Percentiles rank a stretch among this genome's conserved stretches.
phyloP scores from a whole-genome alignment of 1,284 basidiomycete species.

The Trichosporon sp. region DNA sequence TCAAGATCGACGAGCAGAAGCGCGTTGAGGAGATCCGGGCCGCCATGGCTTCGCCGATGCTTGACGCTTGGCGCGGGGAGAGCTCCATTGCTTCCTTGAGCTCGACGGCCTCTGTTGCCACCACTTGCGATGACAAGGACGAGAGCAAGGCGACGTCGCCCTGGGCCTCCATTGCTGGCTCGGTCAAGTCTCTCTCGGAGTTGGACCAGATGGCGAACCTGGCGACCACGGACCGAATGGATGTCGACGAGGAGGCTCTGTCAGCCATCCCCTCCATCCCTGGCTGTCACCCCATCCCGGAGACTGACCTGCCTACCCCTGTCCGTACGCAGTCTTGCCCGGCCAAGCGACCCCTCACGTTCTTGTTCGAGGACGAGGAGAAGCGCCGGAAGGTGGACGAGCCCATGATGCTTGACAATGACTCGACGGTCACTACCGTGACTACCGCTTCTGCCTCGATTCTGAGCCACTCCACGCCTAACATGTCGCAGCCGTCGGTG shows the following conservation, averaged over 20 bases:
- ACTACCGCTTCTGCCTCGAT: conserved; percentile 77
- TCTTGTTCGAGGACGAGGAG: conserved; percentile 37
- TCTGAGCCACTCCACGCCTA: conserved; percentile 51
- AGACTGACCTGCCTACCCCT: conserved; percentile 8
- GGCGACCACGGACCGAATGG: conserved; percentile 32
- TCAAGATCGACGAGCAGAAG: conserved; percentile 18
- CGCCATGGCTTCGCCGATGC: conserved; percentile 39
- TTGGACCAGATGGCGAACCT: conserved; percentile 32
- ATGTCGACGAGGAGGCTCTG: conserved; percentile 27
- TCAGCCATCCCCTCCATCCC: conserved; percentile 13
- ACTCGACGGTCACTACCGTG: conserved; percentile 25
- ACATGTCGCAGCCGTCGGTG: conserved; percentile 2
- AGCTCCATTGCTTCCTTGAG: conserved; percentile 16
- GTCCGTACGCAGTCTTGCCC: conserved; percentile 38
- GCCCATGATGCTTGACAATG: conserved; percentile 35
- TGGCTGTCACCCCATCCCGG: neutral
- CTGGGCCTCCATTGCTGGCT: conserved; percentile 17
- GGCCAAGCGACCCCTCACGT: conserved; percentile 30
- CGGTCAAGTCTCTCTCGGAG: conserved; percentile 25
- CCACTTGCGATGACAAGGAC: conserved; percentile 16
- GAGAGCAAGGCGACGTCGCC: conserved; percentile 20
- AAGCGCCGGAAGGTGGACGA: conserved; percentile 41
- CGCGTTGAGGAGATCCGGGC: conserved; percentile 32
- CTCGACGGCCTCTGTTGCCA: conserved; percentile 17
- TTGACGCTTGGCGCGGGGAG: conserved; percentile 21